These are phyloP conservation scores for Hirschioporus abietinus DNA, from an alignment of 768 basidiomycete genomes.

Conservation along the genomic window DNA sequence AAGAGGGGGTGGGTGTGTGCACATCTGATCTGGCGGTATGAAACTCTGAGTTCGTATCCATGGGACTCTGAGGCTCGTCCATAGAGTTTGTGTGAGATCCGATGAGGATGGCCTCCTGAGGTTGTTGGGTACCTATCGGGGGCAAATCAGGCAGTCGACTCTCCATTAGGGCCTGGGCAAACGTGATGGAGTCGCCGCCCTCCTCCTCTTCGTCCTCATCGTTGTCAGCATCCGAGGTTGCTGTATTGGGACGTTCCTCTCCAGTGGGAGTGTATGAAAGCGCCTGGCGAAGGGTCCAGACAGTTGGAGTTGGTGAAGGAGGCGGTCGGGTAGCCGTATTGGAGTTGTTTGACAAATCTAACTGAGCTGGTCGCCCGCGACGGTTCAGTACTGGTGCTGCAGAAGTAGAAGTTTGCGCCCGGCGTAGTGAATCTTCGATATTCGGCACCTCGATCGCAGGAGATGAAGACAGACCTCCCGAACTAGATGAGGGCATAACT, in stretches of 20 bases:
- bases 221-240: slow-evolving; percentile 42
- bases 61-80: slow-evolving; percentile 40
- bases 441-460: slow-evolving; percentile 3
- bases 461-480: background rate
- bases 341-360: slow-evolving; percentile 49
- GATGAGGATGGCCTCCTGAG: slow-evolving; percentile 67
- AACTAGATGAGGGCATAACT: background rate
- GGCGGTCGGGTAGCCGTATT: slow-evolving; percentile 28
- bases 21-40: slow-evolving; percentile 18
- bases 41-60: slow-evolving; percentile 36
- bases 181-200: slow-evolving; percentile 55
- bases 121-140: slow-evolving; percentile 57
- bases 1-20: background rate
- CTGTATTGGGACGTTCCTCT: slow-evolving; percentile 17
- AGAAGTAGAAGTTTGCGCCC: background rate
- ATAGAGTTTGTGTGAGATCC: slow-evolving; percentile 33
- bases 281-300: slow-evolving; percentile 62
- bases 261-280: slow-evolving; percentile 43
- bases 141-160: slow-evolving; percentile 73
- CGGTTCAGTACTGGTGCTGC: slow-evolving; percentile 23
- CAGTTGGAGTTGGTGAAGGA: slow-evolving; percentile 57
- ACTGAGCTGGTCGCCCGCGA: slow-evolving; percentile 58
- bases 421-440: background rate
- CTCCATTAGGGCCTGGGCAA: slow-evolving; percentile 71
- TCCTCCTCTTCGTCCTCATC: slow-evolving; percentile 50